Evolutionary conservation across 2,329 filamentous ascomycete genomes (phyloP).

Genomic region (Ophiostoma triangulosporum): DNA sequence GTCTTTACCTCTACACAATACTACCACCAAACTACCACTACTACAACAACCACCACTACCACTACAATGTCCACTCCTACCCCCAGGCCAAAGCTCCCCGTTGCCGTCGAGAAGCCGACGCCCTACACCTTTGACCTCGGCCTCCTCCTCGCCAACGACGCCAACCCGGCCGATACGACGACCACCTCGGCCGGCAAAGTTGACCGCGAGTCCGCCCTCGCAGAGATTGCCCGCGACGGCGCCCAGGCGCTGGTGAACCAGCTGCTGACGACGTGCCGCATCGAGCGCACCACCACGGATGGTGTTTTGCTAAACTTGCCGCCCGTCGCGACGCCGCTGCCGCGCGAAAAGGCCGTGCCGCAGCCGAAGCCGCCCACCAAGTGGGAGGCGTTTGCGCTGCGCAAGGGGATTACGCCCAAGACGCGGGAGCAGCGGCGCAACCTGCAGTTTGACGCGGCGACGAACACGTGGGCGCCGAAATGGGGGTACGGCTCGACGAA

Average conservation of each 20-base stretch:
- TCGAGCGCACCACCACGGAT: conserved; percentile 48
- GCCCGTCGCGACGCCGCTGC: conserved; percentile 52
- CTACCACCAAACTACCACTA: neutral
- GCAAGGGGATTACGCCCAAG: conserved; percentile 93
- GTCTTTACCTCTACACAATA: too few species aligned
- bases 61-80: conserved; percentile 18
- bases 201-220: conserved; percentile 35
- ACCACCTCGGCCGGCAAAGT: conserved; percentile 41
- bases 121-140: conserved; percentile 91
- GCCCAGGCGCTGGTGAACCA: conserved; percentile 90
- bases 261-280: conserved; percentile 75
- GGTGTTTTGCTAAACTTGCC: conserved; percentile 74
- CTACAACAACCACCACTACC: neutral
- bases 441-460: conserved; percentile 71
- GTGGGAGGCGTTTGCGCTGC: conserved; percentile 91
- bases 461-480: conserved; percentile 78
- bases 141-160: conserved; percentile 72
- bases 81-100: conserved; percentile 33
- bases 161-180: conserved; percentile 57
- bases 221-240: conserved; percentile 68
- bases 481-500: conserved; percentile 98
- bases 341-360: conserved; percentile 85
- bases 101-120: conserved; percentile 66
- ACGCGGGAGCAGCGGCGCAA: conserved; percentile 61
- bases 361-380: conserved; percentile 71